phyloP scores from a whole-genome alignment of 75 land plant species.

The Larix kaempferi region DNA sequence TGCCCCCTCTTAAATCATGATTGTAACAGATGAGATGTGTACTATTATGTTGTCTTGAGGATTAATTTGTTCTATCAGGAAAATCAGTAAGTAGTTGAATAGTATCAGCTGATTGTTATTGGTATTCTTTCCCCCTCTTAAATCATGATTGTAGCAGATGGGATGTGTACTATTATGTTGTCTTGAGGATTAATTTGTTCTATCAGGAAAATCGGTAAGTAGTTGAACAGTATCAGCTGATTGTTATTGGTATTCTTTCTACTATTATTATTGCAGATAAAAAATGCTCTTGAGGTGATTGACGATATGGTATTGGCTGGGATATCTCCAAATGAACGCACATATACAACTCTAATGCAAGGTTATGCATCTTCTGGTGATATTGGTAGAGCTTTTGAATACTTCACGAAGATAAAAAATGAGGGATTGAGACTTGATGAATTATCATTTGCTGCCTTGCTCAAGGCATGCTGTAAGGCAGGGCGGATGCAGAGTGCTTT shows the following conservation, averaged over 20 bases:
- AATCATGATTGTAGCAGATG: not conserved
- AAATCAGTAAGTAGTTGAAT: constrained; percentile 2
- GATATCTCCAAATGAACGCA: constrained; percentile 75
- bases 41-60: not conserved
- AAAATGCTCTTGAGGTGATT: constrained; percentile 72
- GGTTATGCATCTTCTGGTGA: constrained; percentile 95
- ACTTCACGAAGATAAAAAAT: constrained; percentile 78
- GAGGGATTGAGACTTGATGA: constrained; percentile 76
- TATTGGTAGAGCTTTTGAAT: constrained; percentile 89
- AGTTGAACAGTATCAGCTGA: not conserved
- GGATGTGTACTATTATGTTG: not conserved
- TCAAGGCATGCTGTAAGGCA: constrained; percentile 97
- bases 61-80: constrained; percentile 6
- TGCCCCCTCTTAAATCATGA: not conserved
- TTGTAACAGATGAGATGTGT: not conserved
- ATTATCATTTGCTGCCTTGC: constrained; percentile 72
- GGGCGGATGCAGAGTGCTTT: constrained; percentile 98
- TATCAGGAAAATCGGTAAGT: not conserved
- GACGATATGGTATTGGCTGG: constrained; percentile 83
- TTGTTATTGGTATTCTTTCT: not conserved
- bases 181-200: constrained; percentile 7
- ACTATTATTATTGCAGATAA: constrained; percentile 51
- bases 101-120: not conserved
- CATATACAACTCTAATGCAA: constrained; percentile 95
- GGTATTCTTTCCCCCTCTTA: constrained; percentile 1